Base-by-base conservation (phyloP, 2,329 filamentous ascomycete genomes). In the Aciculosporium take region DNA sequence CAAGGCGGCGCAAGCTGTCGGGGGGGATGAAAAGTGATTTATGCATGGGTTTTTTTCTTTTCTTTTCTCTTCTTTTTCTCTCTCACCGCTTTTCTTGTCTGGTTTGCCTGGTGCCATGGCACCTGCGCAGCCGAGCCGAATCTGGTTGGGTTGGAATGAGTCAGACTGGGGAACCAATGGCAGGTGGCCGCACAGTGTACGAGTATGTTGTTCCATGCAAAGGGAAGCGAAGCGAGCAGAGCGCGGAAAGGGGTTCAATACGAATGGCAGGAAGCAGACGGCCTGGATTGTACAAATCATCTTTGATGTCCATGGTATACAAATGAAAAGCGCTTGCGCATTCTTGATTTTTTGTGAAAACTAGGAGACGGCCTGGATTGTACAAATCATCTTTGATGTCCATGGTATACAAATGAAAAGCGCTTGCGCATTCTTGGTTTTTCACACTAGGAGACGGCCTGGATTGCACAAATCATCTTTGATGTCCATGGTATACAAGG, bases 21-120 rank as follows among this genome's bases (percentile, higher is more conserved):
- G 15, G 38, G 34, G 17, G 29, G 47, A 47, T 27, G 28, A 44
- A 39, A 46, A 49, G 41, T 49, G 38, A 47, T 37, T 25, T 28
- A 33, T 34, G 36, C 9, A 39, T 20, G 8, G 18, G 8, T 20
- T 12, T 32, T 20, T 32, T 32, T 32, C 20, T 32, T 20, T 32
- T 32, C 20, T 32, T 20, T 32, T 32, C 20, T 3, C 5, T 12
- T n/a, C 3, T 17, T 31, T 31, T 17, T 17, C n/a, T n/a, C n/a
- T n/a, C n/a, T n/a, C n/a, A n/a, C n/a, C n/a, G n/a, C n/a, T n/a
- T n/a, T n/a, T n/a, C n/a, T n/a, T n/a, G n/a, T n/a, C n/a, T n/a
- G n/a, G n/a, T n/a, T n/a, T n/a, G n/a, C n/a, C n/a, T n/a, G n/a
- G n/a, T n/a, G n/a, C n/a, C n/a, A n/a, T n/a, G n/a, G n/a, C n/a